Base-by-base conservation (phyloP, 345 rosid genomes). In the Salix brachista region DNA sequence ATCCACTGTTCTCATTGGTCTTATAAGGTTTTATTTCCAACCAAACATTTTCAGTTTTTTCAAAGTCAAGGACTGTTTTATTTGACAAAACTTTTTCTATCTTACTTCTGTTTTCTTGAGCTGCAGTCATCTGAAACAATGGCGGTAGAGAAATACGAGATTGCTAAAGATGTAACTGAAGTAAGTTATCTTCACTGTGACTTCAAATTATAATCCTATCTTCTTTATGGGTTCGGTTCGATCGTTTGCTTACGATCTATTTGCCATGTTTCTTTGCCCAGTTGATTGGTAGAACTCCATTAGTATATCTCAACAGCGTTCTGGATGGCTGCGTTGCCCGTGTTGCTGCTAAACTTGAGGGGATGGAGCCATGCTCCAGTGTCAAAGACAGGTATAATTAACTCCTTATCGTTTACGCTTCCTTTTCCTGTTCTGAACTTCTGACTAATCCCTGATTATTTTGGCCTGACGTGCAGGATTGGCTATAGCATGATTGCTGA, bases 401-500 rank as follows among this genome's bases (percentile, higher is more conserved):
- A 21, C 21, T 32, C 70, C 36, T 10, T 14, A 3, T 37, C 34
- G 16, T 25, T 26, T 19, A 64, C 13, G n/a, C 19, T 25, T 3
- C 9, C 26, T 30, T 25, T 41, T 23, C 4, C 36, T 5, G n/a
- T 66, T 17, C 19, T 18, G 5, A 5, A 18, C 10, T 56, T 62
- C n/a, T 50, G 30, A 8, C 36, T 4, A 7, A 6, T 26, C 54
- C 25, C 52, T 39, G 37, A 66, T 48, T 41, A 11, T 67, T 67
- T 16, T 68, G 52, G 50, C 7, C 54, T 37, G 10, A 36, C 28
- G 4, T 80, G 83, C 84, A 94, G 96, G 90, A 94, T 94, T 87
- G 97, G 92, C 62, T 92, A 90, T 61, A 92, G 96, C 70, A 92
- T 94, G 98, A 92, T 92, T 76, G 48, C 89, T 28, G 98, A 94